Conservation (phyloP, 2,329 filamentous ascomycete species). For the Claviceps africana region DNA sequence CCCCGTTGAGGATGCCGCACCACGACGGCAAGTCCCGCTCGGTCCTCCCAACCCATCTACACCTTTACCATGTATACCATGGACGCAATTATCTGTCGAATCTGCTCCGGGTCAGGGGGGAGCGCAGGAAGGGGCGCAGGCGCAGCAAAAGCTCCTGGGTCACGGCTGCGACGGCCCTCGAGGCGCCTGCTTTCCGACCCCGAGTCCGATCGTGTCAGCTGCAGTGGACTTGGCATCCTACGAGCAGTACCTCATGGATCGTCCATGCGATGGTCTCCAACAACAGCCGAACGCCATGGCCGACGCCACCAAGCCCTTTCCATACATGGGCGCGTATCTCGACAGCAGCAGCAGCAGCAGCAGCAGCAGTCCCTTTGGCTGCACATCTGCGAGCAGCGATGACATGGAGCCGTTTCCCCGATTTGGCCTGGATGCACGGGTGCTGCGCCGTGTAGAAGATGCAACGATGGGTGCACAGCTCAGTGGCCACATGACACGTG, state of each 20-base stretch:
- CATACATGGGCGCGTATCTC: neutral
- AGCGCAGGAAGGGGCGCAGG: constrained; percentile 8
- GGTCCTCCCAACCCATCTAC: neutral
- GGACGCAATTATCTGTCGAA: constrained; percentile 3
- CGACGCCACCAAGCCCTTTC: neutral
- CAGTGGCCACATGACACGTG: constrained; percentile 13
- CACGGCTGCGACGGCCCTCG: neutral
- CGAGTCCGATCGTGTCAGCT: constrained; percentile 13
- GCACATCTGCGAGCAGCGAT: constrained; percentile 12
- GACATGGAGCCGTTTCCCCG: constrained; percentile 19
- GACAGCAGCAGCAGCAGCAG: neutral
- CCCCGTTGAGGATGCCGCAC: constrained; percentile 45
- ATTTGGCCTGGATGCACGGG: constrained; percentile 16
- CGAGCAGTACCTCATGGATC: constrained; percentile 13
- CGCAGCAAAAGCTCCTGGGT: neutral
- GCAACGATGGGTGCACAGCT: constrained; percentile 14
- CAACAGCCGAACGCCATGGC: neutral
- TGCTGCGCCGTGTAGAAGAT: constrained; percentile 15
- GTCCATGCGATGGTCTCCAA: neutral
- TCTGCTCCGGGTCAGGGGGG: neutral
- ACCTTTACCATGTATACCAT: constrained; percentile 8
- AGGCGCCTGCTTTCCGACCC: constrained; percentile 8
- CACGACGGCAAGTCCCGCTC: constrained; percentile 14
- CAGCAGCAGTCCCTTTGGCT: constrained; percentile 11
- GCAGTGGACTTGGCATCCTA: constrained; percentile 14